Evolutionary conservation across 805 yeast species (phyloP), one percentile per base, ranked within the genome.

Genomic region (Brettanomyces nanus): DNA sequence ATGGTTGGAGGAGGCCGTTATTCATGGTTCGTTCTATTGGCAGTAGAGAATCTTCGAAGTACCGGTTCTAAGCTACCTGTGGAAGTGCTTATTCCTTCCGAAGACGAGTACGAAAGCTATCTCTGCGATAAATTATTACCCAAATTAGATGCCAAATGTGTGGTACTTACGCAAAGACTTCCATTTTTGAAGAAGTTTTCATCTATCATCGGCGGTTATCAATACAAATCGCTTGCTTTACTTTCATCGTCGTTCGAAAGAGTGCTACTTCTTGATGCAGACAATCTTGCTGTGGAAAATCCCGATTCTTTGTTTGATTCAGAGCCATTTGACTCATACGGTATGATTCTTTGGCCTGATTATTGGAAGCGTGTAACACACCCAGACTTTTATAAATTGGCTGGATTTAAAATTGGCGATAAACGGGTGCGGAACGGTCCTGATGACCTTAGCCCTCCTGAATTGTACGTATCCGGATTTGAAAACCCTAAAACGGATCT

Each of bases 1-100:
- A 73, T 75, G 40, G 78, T 81, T 33, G 90, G 85, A n/a, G 90
- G 90, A 34, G 85, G 85, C 3, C 68, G 67, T 41, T 81, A 73
- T 49, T 77, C 83, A 35, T 73, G 84, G 73, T 57, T 81, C 20
- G 65, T 82, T 1, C 57, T 78, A 20, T 52, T 77, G 5, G 68
- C 80, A 7, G 60, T 81, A 31, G 68, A 66, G 43, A 62, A 68
- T 27, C 48, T 73, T 28, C 52, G 79, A 31, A 55, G 63, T 3
- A 49, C 62, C 6, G 78, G 78, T 2, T 65, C 71, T 11, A 47
- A 54, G 27, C 49, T 71, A 29, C 79, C 80, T 1, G 52, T 69
- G 4, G 74, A 71, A 46, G 43, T 71, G 15, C 55, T 69, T 43
- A 49, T 71, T 11, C 71, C 74, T 10, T 42, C 54, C 4, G 52